Evolutionary conservation across 1,284 basidiomycete genomes (phyloP).

Genomic region (Cryptococcus jaspeensis): DNA sequence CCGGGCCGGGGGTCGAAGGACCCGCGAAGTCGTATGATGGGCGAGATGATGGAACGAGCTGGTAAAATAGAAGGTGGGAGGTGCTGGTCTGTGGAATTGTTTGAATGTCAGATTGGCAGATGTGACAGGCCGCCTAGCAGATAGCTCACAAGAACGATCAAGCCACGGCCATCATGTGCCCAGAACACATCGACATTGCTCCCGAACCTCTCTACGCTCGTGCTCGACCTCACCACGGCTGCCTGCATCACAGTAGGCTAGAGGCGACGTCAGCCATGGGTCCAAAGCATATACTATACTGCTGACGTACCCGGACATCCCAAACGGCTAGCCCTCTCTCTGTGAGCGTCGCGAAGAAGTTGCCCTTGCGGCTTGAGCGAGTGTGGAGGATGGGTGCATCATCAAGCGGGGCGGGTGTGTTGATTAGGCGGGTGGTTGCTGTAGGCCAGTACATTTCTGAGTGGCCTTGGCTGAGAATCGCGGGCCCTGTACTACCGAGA

Average conservation of each 20-base stretch:
- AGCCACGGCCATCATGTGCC: conserved; percentile 72
- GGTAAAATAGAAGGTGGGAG: conserved; percentile 74
- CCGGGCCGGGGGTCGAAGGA: conserved; percentile 65
- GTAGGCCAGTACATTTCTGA: conserved; percentile 50
- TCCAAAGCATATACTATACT: neutral
- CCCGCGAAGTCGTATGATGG: conserved; percentile 37
- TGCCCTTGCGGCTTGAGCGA: conserved; percentile 66
- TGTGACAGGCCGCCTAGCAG: neutral
- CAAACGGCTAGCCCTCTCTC: conserved; percentile 69
- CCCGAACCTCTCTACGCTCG: conserved; percentile 76
- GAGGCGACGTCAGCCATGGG: too few species aligned
- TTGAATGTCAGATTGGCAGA: neutral
- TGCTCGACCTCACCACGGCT: conserved; percentile 68
- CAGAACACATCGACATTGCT: conserved; percentile 70
- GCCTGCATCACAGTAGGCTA: conserved; percentile 78
- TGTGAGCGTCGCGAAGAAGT: conserved; percentile 73
- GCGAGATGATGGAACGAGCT: conserved; percentile 62
- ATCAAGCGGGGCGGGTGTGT: conserved; percentile 26
- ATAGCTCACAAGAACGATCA: conserved; percentile 74
- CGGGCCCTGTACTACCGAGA: too few species aligned
- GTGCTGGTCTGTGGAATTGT: conserved; percentile 61
- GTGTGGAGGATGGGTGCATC: conserved; percentile 61
- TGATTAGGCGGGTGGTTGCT: conserved; percentile 33
- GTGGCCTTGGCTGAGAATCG: neutral
- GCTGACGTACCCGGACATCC: conserved; percentile 70